These are phyloP conservation scores for Borealophlyctis nickersoniae DNA, from an alignment of 192 early-diverging fungal genomes.

Conservation along the genomic window DNA sequence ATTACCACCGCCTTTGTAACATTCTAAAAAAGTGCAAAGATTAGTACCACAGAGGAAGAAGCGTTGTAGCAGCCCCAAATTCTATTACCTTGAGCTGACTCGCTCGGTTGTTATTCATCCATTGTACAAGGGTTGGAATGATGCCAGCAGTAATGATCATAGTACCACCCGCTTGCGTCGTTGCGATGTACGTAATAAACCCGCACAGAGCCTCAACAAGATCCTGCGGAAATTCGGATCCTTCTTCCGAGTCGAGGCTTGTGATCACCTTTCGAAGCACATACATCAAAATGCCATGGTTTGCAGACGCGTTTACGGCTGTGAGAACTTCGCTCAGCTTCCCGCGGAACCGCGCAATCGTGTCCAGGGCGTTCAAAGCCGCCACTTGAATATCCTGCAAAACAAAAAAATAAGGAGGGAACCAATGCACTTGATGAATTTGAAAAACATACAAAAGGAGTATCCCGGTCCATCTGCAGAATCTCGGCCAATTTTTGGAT, in stretches of 20 bases:
- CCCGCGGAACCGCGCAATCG: slow-evolving; percentile 72
- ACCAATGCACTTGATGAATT: no score
- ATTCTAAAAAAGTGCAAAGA: slow-evolving; percentile 20
- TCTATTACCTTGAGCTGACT: slow-evolving; percentile 59
- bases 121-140: slow-evolving; percentile 72
- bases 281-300: slow-evolving; percentile 87
- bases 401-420: background rate
- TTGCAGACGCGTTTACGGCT: slow-evolving; percentile 87
- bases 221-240: slow-evolving; percentile 50
- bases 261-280: slow-evolving; percentile 72
- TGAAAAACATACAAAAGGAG: no score
- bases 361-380: slow-evolving; percentile 79
- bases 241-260: slow-evolving; percentile 40
- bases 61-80: no score
- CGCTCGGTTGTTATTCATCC: slow-evolving; percentile 62
- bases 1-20: slow-evolving; percentile 66
- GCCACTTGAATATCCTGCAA: slow-evolving; percentile 71
- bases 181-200: slow-evolving; percentile 74
- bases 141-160: slow-evolving; percentile 90
- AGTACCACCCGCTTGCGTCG: slow-evolving; percentile 76
- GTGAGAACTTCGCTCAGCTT: slow-evolving; percentile 76
- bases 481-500: slow-evolving; percentile 74
- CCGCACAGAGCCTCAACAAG: slow-evolving; percentile 82
- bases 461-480: no score
- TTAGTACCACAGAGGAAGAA: no score